Base-by-base conservation (phyloP, 108 stramenopile species). In the Conticribra guillardii region DNA sequence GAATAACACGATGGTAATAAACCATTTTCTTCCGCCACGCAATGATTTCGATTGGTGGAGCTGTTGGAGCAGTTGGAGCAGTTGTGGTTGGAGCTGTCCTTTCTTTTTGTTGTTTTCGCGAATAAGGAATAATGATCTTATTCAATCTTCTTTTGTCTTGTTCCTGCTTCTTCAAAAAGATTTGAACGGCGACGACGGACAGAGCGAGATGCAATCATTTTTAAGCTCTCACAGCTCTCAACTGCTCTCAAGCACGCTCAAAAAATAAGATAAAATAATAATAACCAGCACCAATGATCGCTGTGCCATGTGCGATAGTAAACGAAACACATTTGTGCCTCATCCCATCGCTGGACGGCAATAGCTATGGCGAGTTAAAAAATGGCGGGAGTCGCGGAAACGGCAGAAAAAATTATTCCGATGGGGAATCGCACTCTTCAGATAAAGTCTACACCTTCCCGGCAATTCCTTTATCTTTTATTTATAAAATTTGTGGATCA, bases 1-100 rank as follows among this genome's bases (percentile, higher is more conserved):
- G 62, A 24, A 75, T 68, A n/a, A 75, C 17, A 17, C 67, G 56
- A 60, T 75, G 1, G 44, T 60, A 75, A 34, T 68, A 29, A 30
- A 64, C 27, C 70, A n/a, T n/a, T n/a, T n/a, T n/a, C n/a, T n/a
- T n/a, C n/a, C n/a, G n/a, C n/a, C n/a, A n/a, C n/a, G n/a, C n/a
- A n/a, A 71, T 71, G 33, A 32, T 65, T 41, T 41, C 11, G 37
- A 41, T 41, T 5, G 37, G 11, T 11, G 5, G 5, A 11, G 37
- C 5, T 41, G 37, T 41, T 41, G 37, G 11, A 41, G 37, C 37
- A 9, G 11, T 41, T 9, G 8, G 37, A 41, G 37, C 8, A 41
- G 5, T 41, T 5, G 37, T 41, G 11, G 37, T 41, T n/a, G n/a
- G 37, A 41, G 11, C 11, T 41, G 11, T 9, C 37, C 5, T 11